A percentile compares a stretch with the other conserved stretches of the same genome.
phyloP scores from a whole-genome alignment of 106 monocot species.

The Allium cepa region DNA sequence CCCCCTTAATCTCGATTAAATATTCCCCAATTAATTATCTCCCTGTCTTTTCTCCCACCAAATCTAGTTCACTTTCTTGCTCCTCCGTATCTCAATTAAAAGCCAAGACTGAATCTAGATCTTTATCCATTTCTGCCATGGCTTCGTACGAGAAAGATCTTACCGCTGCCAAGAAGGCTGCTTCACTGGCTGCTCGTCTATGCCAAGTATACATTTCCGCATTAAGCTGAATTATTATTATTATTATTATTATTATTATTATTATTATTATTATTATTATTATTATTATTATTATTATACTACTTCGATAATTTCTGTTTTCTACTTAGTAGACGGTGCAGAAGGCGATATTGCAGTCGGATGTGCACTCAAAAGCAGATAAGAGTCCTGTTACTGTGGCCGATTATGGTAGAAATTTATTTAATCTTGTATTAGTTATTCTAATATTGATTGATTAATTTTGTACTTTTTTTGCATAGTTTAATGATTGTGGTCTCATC shows the following conservation, averaged over 20 bases:
- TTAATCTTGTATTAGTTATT: no score
- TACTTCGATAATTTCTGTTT: background rate
- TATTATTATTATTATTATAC: background rate
- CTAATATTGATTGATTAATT: no score
- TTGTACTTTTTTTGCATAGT: no score
- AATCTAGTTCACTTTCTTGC: constrained; percentile 2
- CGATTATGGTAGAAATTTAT: constrained; percentile 71
- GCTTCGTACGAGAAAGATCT: constrained; percentile 57
- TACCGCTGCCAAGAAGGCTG: constrained; percentile 90
- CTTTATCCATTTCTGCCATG: constrained; percentile 5
- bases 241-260: background rate
- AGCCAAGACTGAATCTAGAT: background rate
- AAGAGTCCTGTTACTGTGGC: constrained; percentile 97
- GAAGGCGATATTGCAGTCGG: constrained; percentile 52
- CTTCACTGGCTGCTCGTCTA: constrained; percentile 71
- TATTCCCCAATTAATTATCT: background rate
- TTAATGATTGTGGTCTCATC: no score
- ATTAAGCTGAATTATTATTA: background rate
- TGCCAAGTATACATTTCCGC: constrained; percentile 40
- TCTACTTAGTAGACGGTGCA: constrained; percentile 60
- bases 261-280: background rate
- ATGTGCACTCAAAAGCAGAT: constrained; percentile 94
- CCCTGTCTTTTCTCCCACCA: background rate
- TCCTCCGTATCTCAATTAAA: background rate
- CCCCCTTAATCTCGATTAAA: no score